Percentiles rank a stretch among this genome's conserved stretches.
Conservation (phyloP, 2,329 filamentous ascomycete genomes). For the Plenodomus lindquistii region DNA sequence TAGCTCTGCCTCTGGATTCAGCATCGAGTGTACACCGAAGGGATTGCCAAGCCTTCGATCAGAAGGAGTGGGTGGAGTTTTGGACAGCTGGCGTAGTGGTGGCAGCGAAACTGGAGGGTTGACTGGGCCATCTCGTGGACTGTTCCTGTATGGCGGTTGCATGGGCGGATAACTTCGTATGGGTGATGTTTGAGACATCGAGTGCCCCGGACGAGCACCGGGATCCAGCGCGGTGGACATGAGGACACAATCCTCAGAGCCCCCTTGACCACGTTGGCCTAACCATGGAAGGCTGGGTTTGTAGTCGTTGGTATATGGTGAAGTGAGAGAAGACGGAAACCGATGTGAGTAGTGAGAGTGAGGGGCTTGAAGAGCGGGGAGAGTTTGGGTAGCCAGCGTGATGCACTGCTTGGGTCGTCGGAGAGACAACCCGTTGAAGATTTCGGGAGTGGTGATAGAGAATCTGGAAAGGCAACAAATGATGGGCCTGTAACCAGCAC, state of each 20-base stretch:
- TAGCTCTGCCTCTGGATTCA: conserved; percentile 49
- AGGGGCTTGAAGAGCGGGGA: conserved; percentile 39
- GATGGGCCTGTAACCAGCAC: not conserved
- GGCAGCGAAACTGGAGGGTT: conserved; percentile 34
- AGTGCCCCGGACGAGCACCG: conserved; percentile 29
- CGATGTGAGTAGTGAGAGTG: conserved; percentile 38
- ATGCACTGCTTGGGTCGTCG: conserved; percentile 26
- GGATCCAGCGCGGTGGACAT: conserved; percentile 34
- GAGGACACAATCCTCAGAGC: conserved; percentile 35
- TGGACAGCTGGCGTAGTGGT: conserved; percentile 40
- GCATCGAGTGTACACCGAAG: conserved; percentile 50
- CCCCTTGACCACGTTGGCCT: conserved; percentile 31
- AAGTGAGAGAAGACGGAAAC: conserved; percentile 36
- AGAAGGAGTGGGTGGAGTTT: conserved; percentile 39
- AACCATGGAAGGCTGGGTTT: conserved; percentile 44
- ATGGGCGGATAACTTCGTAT: conserved; percentile 27
- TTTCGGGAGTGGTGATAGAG: not conserved
- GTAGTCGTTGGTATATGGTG: conserved; percentile 36
- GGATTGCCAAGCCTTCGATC: conserved; percentile 39
- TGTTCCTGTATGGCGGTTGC: conserved; percentile 29
- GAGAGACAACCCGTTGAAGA: conserved; percentile 31
- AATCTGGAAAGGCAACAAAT: not conserved
- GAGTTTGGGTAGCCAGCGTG: conserved; percentile 46
- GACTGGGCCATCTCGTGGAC: conserved; percentile 20
- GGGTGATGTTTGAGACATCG: conserved; percentile 35